A percentile compares a stretch with the other conserved stretches of the same genome.
phyloP scores from a whole-genome alignment of 2,329 filamentous ascomycete species.

The Xylariaceae sp. region DNA sequence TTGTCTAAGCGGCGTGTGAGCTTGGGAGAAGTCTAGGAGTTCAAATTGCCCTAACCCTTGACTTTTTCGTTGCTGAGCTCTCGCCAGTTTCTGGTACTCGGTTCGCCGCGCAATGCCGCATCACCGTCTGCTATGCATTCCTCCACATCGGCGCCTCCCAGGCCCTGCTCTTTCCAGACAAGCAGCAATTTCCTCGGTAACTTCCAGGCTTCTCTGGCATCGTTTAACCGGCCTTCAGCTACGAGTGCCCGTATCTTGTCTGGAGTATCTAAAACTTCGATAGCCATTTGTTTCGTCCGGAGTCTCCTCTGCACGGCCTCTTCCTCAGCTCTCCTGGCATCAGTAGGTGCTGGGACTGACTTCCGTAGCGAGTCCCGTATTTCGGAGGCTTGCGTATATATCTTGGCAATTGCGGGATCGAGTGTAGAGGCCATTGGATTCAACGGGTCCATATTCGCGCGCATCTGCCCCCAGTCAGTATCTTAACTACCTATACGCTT shows the following conservation, averaged over 20 bases:
- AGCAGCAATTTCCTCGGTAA: slow-evolving; percentile 57
- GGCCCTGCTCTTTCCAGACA: slow-evolving; percentile 59
- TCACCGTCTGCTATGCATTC: slow-evolving; percentile 61
- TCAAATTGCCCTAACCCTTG: slow-evolving; percentile 23
- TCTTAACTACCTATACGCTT: background rate
- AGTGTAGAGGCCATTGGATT: slow-evolving; percentile 76
- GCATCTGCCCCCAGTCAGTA: slow-evolving; percentile 60
- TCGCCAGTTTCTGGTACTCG: slow-evolving; percentile 37
- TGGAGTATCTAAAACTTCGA: slow-evolving; percentile 67
- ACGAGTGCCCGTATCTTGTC: slow-evolving; percentile 64
- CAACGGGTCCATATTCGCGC: slow-evolving; percentile 79
- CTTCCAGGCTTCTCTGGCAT: slow-evolving; percentile 64
- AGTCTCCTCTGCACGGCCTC: slow-evolving; percentile 44
- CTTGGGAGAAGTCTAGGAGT: background rate
- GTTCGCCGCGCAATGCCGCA: slow-evolving; percentile 48
- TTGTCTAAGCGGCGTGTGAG: background rate
- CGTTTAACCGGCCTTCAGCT: slow-evolving; percentile 62
- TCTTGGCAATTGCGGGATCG: slow-evolving; percentile 74
- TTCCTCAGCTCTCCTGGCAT: slow-evolving; percentile 45
- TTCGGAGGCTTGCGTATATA: slow-evolving; percentile 66
- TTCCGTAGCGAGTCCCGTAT: slow-evolving; percentile 60
- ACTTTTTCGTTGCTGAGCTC: slow-evolving; percentile 21
- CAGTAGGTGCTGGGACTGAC: slow-evolving; percentile 54
- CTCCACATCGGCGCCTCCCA: slow-evolving; percentile 62
- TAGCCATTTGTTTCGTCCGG: slow-evolving; percentile 61